These are phyloP conservation scores for Hypericum perforatum DNA, from an alignment of 345 rosid species.

Conservation along the genomic window DNA sequence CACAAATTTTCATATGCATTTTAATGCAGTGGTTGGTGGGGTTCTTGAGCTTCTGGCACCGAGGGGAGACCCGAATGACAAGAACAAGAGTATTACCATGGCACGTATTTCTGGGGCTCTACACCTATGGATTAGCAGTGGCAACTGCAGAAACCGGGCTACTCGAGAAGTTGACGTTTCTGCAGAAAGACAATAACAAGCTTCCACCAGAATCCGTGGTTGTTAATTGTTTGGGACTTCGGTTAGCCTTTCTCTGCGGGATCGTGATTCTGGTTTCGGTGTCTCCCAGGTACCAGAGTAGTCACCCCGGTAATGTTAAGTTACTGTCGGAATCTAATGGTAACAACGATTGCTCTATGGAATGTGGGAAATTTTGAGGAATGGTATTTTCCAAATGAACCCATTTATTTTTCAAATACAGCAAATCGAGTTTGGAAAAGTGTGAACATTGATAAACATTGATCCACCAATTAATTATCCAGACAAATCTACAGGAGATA, in stretches of 20 bases:
- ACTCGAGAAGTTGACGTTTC: conserved; percentile 60
- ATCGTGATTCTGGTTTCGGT: conserved; percentile 53
- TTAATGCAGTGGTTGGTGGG: conserved; percentile 77
- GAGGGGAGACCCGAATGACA: conserved; percentile 49
- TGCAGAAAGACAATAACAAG: conserved; percentile 42
- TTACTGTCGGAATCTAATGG: not conserved
- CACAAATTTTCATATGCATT: not conserved
- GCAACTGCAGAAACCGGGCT: conserved; percentile 86
- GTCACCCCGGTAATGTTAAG: conserved; percentile 23
- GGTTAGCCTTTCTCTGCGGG: conserved; percentile 61
- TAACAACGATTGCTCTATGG: too few species aligned
- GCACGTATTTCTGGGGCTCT: conserved; percentile 87
- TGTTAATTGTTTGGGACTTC: conserved; percentile 58
- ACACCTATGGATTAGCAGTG: conserved; percentile 72
- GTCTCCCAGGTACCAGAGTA: conserved; percentile 40
- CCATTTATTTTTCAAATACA: too few species aligned
- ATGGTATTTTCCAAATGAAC: too few species aligned
- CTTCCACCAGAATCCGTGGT: conserved; percentile 55
- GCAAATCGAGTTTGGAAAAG: too few species aligned
- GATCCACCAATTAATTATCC: too few species aligned
- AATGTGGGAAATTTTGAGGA: too few species aligned
- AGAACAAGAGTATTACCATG: conserved; percentile 68
- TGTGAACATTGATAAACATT: too few species aligned
- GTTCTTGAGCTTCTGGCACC: conserved; percentile 79
- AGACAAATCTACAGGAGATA: too few species aligned